phyloP scores from a whole-genome alignment of 2,329 filamentous ascomycete genomes.

The Xylaria sp. region DNA sequence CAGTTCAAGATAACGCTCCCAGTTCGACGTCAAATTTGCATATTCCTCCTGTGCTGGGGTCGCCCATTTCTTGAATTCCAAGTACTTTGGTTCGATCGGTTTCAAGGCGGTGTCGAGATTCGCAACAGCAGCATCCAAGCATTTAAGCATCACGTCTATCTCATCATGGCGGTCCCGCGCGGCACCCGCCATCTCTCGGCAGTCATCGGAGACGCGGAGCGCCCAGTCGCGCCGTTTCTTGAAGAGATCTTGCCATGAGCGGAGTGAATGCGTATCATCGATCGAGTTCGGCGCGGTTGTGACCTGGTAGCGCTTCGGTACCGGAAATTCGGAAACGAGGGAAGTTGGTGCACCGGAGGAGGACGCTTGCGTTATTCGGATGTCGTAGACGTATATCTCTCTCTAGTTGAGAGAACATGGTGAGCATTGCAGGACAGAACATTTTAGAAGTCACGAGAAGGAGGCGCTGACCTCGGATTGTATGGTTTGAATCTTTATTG shows the following conservation, averaged over 20 bases:
- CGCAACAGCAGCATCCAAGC: slow-evolving; percentile 83
- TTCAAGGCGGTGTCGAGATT: slow-evolving; percentile 83
- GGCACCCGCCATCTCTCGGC: slow-evolving; percentile 69
- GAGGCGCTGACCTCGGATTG: slow-evolving; percentile 74
- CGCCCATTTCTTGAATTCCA: slow-evolving; percentile 77
- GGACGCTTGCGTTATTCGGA: slow-evolving; percentile 73
- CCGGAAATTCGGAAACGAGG: slow-evolving; percentile 60
- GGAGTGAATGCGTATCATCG: slow-evolving; percentile 79
- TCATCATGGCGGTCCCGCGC: slow-evolving; percentile 75
- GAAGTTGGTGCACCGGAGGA: slow-evolving; percentile 57
- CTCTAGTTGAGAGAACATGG: slow-evolving; percentile 60
- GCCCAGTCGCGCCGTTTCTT: slow-evolving; percentile 85
- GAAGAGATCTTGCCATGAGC: slow-evolving; percentile 90
- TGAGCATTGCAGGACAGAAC: slow-evolving; percentile 26
- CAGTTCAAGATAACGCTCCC: slow-evolving; percentile 74
- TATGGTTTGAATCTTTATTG: slow-evolving; percentile 82
- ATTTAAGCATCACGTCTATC: slow-evolving; percentile 80
- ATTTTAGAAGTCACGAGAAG: neutral
- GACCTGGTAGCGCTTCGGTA: slow-evolving; percentile 65
- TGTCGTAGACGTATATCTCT: slow-evolving; percentile 93
- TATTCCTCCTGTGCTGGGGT: slow-evolving; percentile 75
- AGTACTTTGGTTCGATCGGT: slow-evolving; percentile 75
- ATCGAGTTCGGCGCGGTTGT: slow-evolving; percentile 84
- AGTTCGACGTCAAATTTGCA: slow-evolving; percentile 68
- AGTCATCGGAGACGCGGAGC: slow-evolving; percentile 73